These are phyloP conservation scores for Dicorynia guianensis DNA, from an alignment of 306 rosid genomes.

Conservation along the genomic window DNA sequence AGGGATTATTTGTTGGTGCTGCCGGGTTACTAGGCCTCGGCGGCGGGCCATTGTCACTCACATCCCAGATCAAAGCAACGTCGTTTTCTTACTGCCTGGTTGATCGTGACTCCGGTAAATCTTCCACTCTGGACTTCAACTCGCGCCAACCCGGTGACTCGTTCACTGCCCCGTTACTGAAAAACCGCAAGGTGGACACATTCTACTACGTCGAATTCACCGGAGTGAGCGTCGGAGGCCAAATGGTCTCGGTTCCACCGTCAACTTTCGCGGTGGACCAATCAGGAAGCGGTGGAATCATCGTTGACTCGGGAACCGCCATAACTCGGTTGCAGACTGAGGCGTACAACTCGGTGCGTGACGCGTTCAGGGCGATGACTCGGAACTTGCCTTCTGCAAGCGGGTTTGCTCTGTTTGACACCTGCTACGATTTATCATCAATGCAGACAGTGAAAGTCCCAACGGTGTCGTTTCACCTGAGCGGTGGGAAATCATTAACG, in stretches of 20 bases:
- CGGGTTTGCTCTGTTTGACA: constrained; percentile 74
- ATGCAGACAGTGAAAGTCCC: constrained; percentile 64
- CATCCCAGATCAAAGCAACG: constrained; percentile 71
- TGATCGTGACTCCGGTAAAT: constrained; percentile 69
- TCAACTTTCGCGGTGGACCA: constrained; percentile 49
- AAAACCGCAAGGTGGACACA: constrained; percentile 46
- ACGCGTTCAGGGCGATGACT: constrained; percentile 63
- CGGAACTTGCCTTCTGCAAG: constrained; percentile 45
- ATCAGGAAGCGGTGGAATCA: constrained; percentile 74
- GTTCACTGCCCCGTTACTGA: constrained; percentile 54
- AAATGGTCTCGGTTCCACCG: constrained; percentile 52
- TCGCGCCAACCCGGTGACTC: constrained; percentile 70
- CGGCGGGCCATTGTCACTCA: constrained; percentile 69
- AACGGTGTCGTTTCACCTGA: constrained; percentile 72
- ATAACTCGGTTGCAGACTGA: constrained; percentile 71
- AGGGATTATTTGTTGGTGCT: constrained; percentile 76
- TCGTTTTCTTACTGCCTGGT: constrained; percentile 89
- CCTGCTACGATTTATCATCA: constrained; percentile 80
- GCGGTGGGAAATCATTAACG: constrained; percentile 48
- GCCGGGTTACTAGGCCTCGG: constrained; percentile 96
- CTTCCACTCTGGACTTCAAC: constrained; percentile 91
- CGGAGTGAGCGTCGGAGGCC: constrained; percentile 83
- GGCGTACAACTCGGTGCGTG: constrained; percentile 75
- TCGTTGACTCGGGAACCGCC: constrained; percentile 90
- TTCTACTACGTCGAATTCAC: constrained; percentile 70